Base-by-base conservation (phyloP, 1,284 basidiomycete genomes). In the Melanopsichium pennsylvanicum region DNA sequence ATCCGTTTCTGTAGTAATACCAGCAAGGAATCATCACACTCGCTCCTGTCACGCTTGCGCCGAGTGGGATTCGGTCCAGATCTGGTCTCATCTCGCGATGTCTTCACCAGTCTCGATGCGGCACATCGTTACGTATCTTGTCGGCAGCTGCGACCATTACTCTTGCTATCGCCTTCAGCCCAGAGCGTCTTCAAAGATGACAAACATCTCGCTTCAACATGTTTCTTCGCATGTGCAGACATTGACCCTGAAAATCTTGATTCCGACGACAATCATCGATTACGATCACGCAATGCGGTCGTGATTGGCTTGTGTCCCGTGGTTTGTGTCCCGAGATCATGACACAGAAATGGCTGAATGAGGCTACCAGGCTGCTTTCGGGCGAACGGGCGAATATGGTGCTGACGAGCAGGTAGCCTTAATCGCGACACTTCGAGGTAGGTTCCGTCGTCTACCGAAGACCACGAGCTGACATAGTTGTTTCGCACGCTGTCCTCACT, bases 341-440 rank as follows among this genome's bases (percentile, higher is more conserved):
- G 66, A 64, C 59, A 11, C 47, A 63, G 16, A 46, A 36, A 22
- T 69, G 66, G 66, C 49, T 69, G 5, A 49, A 69, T 19, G 66
- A 69, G 25, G 54, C 60, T 1, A 63, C 64, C 18, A 41, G 60
- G 3, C 35, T 69, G 29, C 44, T 64, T 10, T 43, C 51, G 2
- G 56, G 61, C 32, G 66, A 69, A 21, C 51, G 2, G 56, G 61
- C 32, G 66, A 69, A 21, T 59, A 69, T 29, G 44, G 33, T 21
- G 38, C 25, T 11, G 19, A 33, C 2, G 29, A 48, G 21, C 47
- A 33, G 18, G 66, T 56, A 4, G 37, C 25, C 6, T 47, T 69
- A 41, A 59, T 69, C 11, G 60, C 66, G 25, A 69, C 66, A 15
- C 66, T 63, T 51, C 48, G 66, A 8, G 60, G 66, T 69, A 47